Evolutionary conservation across 2,329 filamentous ascomycete genomes (phyloP), one percentile per base, ranked within the genome.

Genomic region (Fusarium keratoplasticum): DNA sequence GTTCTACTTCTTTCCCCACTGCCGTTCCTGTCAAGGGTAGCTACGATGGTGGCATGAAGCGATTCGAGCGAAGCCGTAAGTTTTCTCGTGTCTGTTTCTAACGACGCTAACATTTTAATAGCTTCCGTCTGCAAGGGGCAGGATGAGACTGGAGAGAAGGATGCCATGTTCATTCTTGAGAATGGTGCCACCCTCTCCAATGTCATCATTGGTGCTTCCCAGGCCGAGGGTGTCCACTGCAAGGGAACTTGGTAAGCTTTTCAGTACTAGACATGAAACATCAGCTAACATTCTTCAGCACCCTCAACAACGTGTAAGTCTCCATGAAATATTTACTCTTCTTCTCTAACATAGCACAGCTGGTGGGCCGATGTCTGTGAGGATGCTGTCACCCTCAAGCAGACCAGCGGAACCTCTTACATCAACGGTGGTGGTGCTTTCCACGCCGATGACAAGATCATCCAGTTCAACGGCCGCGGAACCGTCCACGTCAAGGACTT

Each of bases 191-290:
- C 83, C 29, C 80, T 89, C 31, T 85, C 83, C 72, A 89, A 89
- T 75, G 87, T 86, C 77, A 88, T 89, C 76, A 88, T 89, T 61
- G 87, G 88, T 25, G 82, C 82, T n/a, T 83, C 86, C 67, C 82
- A 88, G 70, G 82, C 84, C 38, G 87, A 87, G 79, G 87, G 84
- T 62, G 84, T 89, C 35, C 86, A 89, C 80, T 89, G 87, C 79
- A 78, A 83, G 61, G 86, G 85, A 36, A 79, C 83, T 16, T 88
- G 86, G 29, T 31, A 31, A 31, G 29, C 3, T 31, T 31, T 31
- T 3, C 2, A 31, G 8, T 10, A 10, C 29, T 31, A 31, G 29
- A 31, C 8, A 10, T 31, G 29, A 10, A 29, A 29, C 27, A 9
- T 29, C 27, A 29, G 27, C 29, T 31, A 31, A 31, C 29, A 10